Percentiles rank a stretch among this genome's conserved stretches.
These are phyloP conservation scores for Termitomyces sp. DNA, from an alignment of 1,284 basidiomycete genomes.

Conservation along the genomic window DNA sequence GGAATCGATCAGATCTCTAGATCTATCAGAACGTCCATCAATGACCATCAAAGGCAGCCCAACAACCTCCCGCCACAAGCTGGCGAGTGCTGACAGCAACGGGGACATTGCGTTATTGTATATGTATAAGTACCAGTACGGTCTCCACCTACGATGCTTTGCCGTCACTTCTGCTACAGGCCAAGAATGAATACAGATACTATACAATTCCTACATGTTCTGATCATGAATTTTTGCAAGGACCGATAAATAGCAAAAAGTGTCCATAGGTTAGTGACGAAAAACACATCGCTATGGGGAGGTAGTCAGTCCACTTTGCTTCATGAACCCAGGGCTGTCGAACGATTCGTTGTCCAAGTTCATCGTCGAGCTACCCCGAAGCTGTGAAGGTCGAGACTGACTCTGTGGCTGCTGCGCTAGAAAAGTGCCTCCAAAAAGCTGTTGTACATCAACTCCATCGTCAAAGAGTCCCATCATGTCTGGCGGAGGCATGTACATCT, in stretches of 20 bases:
- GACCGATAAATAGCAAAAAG: slow-evolving; percentile 9
- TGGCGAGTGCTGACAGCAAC: neutral
- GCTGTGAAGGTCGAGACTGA: slow-evolving; percentile 10
- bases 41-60: neutral
- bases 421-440: slow-evolving; percentile 31
- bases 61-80: neutral
- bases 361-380: slow-evolving; percentile 6
- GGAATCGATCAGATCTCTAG: slow-evolving; percentile 20
- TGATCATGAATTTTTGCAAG: neutral
- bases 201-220: neutral
- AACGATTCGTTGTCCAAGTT: slow-evolving; percentile 14
- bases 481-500: slow-evolving; percentile 37
- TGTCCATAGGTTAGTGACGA: neutral
- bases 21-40: slow-evolving; percentile 5
- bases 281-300: slow-evolving; percentile 29
- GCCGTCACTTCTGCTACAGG: neutral
- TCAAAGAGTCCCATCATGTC: slow-evolving; percentile 43
- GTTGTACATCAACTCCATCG: slow-evolving; percentile 32
- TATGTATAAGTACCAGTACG: neutral
- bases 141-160: neutral
- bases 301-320: slow-evolving; percentile 31
- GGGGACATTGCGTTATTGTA: neutral
- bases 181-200: neutral
- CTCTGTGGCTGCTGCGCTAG: slow-evolving; percentile 15
- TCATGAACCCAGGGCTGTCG: slow-evolving; percentile 26